Percentiles rank a stretch among this genome's conserved stretches.
These are phyloP conservation scores for Daldinia sp. DNA, from an alignment of 2,329 filamentous ascomycete genomes.

Conservation along the genomic window DNA sequence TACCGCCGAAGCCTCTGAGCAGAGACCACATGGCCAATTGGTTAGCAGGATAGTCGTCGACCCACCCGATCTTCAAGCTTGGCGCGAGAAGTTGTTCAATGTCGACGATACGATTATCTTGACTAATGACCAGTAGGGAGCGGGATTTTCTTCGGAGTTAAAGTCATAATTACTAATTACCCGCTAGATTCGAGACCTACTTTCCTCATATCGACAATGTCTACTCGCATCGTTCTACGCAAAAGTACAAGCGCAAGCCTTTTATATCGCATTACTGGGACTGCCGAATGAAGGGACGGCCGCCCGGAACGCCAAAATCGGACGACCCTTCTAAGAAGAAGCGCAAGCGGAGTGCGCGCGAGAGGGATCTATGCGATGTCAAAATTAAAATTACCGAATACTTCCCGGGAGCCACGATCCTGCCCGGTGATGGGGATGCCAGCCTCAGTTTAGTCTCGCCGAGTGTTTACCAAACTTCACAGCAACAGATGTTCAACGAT, in stretches of 20 bases:
- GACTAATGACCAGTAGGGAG: constrained; percentile 75
- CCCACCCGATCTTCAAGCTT: constrained; percentile 75
- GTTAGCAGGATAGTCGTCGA: constrained; percentile 70
- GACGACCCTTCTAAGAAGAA: constrained; percentile 86
- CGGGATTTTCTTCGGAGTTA: constrained; percentile 49
- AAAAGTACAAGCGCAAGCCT: constrained; percentile 84
- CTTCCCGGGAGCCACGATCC: constrained; percentile 66
- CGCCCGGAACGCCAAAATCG: constrained; percentile 82
- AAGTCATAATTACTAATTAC: constrained; percentile 23
- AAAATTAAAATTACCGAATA: constrained; percentile 90
- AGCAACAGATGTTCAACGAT: constrained; percentile 45
- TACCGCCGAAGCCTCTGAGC: constrained; percentile 53
- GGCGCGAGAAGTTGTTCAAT: constrained; percentile 79
- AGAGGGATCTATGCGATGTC: constrained; percentile 84
- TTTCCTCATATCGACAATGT: constrained; percentile 88
- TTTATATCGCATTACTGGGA: constrained; percentile 89
- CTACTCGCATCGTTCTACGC: constrained; percentile 85
- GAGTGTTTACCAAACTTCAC: constrained; percentile 40
- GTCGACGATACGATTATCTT: constrained; percentile 79
- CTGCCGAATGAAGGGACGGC: constrained; percentile 82
- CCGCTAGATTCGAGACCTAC: constrained; percentile 77
- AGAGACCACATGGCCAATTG: constrained; percentile 64
- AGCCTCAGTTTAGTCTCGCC: constrained; percentile 41
- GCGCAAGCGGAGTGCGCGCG: constrained; percentile 78
- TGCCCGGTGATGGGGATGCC: constrained; percentile 50